Conservation (phyloP, 768 basidiomycete genomes). For the Mycena amicta region DNA sequence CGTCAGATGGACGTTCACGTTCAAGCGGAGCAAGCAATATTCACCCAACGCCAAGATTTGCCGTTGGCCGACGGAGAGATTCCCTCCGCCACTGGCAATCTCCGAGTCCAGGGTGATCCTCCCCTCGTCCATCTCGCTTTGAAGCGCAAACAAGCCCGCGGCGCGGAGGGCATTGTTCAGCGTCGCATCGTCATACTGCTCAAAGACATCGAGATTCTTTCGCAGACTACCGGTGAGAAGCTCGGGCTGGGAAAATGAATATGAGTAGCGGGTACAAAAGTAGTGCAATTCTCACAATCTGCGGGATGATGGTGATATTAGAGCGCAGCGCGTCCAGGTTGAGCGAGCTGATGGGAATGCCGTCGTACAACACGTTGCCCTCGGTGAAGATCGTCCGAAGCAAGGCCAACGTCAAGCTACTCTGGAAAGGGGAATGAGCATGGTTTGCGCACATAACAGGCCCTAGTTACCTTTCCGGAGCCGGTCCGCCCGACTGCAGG, state of each 20-base stretch:
- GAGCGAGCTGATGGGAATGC: constrained; percentile 39
- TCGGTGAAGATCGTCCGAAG: constrained; percentile 42
- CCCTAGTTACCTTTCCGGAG: constrained; percentile 18
- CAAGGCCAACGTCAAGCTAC: constrained; percentile 43
- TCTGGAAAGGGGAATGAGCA: constrained; percentile 21
- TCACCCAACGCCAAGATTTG: constrained; percentile 51
- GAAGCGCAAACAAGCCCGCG: constrained; percentile 38
- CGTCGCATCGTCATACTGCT: constrained; percentile 45
- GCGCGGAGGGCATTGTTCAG: constrained; percentile 40
- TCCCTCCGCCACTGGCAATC: constrained; percentile 33
- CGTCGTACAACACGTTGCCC: constrained; percentile 43
- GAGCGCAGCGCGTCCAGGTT: constrained; percentile 48
- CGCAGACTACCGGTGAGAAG: constrained; percentile 46
- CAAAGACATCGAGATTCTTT: constrained; percentile 51
- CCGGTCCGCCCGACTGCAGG: constrained; percentile 30
- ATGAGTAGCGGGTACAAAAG: neutral
- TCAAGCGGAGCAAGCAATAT: constrained; percentile 22
- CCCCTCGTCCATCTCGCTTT: constrained; percentile 35
- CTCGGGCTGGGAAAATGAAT: constrained; percentile 27
- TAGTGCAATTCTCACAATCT: constrained; percentile 29
- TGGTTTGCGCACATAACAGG: neutral
- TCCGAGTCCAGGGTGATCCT: constrained; percentile 33
- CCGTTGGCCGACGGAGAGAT: constrained; percentile 48
- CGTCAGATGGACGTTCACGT: neutral
- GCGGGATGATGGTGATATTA: constrained; percentile 49